Conservation (phyloP, 2,329 filamentous ascomycete genomes). For the Xylariales sp. region DNA sequence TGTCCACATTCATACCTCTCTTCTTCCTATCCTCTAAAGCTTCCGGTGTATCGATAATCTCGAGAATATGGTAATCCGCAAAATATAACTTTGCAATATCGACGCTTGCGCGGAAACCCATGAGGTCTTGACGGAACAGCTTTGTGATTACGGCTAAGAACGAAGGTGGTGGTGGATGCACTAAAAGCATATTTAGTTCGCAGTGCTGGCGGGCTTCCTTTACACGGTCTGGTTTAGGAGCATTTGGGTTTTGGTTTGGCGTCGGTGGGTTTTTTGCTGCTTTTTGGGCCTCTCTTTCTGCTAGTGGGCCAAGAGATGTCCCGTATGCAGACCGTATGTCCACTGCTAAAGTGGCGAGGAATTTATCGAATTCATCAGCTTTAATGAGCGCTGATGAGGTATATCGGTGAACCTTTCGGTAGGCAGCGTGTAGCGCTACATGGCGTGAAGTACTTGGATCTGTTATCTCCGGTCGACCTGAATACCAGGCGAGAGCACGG, state of each 20-base stretch:
- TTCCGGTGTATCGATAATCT: conserved; percentile 68
- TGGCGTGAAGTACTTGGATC: conserved; percentile 59
- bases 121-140: conserved; percentile 70
- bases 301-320: conserved; percentile 57
- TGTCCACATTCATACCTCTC: conserved; percentile 59
- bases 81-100: conserved; percentile 78
- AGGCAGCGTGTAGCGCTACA: conserved; percentile 66
- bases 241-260: conserved; percentile 50
- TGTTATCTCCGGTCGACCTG: conserved; percentile 55
- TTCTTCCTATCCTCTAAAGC: conserved; percentile 57
- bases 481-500: conserved; percentile 63
- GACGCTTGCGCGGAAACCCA: conserved; percentile 66
- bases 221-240: conserved; percentile 52
- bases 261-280: conserved; percentile 59
- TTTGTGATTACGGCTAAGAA: conserved; percentile 71
- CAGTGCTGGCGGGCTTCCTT: conserved; percentile 58
- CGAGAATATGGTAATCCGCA: conserved; percentile 76
- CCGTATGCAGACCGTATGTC: conserved; percentile 66
- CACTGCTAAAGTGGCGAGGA: conserved; percentile 62
- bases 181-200: conserved; percentile 66
- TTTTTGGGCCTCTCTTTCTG: conserved; percentile 58
- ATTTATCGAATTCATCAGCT: conserved; percentile 70
- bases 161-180: conserved; percentile 57
- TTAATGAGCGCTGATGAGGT: conserved; percentile 65
- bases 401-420: conserved; percentile 65